Evolutionary conservation across 805 yeast species (phyloP), one percentile per base, ranked within the genome.

Genomic region (Kuraishia molischiana): DNA sequence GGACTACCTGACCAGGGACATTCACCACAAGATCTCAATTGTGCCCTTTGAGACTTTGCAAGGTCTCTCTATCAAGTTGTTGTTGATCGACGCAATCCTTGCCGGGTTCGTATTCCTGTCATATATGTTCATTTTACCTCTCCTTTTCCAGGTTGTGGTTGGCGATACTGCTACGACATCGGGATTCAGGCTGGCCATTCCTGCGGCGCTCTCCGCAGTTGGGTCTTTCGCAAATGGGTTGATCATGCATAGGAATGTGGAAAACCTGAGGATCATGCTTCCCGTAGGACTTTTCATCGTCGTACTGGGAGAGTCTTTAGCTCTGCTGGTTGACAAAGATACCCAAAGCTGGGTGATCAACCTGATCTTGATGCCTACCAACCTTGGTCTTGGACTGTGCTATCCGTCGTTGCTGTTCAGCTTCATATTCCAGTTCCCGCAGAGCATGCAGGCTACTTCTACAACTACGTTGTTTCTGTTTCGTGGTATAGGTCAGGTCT

Each of bases 221-320:
- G 72, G 72, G 4, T 62, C 69, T 2, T 39, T 67, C 15, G 47
- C 56, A 5, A 56, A 69, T 1, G 72, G 70, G 0, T 43, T 53
- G 29, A 45, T 54, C 37, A 64, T 64, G 67, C 55, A 62, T 34
- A 53, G 47, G 31, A 49, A 49, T 31, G 24, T 30, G 18, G 46
- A 54, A 6, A 43, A 48, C 19, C 46, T 66, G 21, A 50, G 44
- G 5, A 35, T 41, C 18, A 43, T 66, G 24, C 53, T 62, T 19
- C 44, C 49, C 32, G 32, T 47, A 6, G 72, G 73, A 9, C 54
- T 61, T 2, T 36, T 50, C 9, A 38, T 61, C 4, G 56, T 65
- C 63, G 44, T 54, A 6, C 6, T 59, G 1, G 71, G 73, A 5
- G 64, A 61, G 38, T 48, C 49, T 15, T 36, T 56, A 21, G 54